phyloP scores from a whole-genome alignment of 2,329 filamentous ascomycete species.

The Monilinia fructigena region DNA sequence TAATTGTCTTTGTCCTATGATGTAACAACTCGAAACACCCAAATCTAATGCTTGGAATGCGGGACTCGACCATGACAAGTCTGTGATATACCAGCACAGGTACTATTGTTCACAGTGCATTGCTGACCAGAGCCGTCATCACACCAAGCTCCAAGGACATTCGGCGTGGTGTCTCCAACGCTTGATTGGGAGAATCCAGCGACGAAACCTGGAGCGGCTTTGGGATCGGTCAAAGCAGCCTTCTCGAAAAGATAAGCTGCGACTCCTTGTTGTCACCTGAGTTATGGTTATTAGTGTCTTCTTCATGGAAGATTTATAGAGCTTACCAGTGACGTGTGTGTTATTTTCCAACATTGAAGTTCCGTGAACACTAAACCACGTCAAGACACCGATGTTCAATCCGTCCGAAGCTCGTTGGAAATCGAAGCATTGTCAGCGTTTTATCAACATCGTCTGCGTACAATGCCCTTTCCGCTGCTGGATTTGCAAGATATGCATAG shows the following conservation, averaged over 20 bases:
- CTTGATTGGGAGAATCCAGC: conserved; percentile 90
- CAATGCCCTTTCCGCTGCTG: conserved; percentile 66
- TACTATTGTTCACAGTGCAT: conserved; percentile 78
- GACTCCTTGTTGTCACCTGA: conserved; percentile 76
- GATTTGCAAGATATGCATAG: conserved; percentile 84
- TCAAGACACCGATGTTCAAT: conserved; percentile 75
- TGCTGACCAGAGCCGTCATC: conserved; percentile 74
- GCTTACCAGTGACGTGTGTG: conserved; percentile 71
- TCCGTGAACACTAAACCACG: conserved; percentile 79
- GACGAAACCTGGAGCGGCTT: conserved; percentile 69
- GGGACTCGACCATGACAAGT: conserved; percentile 70
- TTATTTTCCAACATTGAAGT: conserved; percentile 91
- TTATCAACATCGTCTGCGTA: conserved; percentile 68
- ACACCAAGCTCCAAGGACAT: conserved; percentile 81
- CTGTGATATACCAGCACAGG: conserved; percentile 58
- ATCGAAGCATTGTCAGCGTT: conserved; percentile 74
- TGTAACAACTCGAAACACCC: conserved; percentile 71
- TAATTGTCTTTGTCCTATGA: conserved; percentile 71
- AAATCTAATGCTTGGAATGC: conserved; percentile 65
- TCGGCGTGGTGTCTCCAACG: conserved; percentile 87
- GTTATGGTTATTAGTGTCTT: background rate
- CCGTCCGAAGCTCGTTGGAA: conserved; percentile 73
- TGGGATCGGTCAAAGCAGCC: conserved; percentile 53
- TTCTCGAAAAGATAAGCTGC: conserved; percentile 82
- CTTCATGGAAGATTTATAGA: background rate